phyloP scores from a whole-genome alignment of 2,329 filamentous ascomycete species.

The Cercospora sojina region DNA sequence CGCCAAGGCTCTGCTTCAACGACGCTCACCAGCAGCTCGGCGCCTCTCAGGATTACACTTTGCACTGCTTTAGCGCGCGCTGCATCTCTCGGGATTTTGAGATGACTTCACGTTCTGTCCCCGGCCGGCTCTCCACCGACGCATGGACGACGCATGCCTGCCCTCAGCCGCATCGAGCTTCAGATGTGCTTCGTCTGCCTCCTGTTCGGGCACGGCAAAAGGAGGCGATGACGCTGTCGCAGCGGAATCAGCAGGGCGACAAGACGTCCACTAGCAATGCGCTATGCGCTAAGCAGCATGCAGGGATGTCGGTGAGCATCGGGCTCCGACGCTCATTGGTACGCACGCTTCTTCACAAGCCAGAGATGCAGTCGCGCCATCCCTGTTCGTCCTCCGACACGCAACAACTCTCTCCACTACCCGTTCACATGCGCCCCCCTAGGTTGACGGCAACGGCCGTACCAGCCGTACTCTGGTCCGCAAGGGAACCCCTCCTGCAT shows the following conservation, averaged over 20 bases:
- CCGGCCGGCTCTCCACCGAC: neutral
- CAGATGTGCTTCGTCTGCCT: conserved; percentile 1
- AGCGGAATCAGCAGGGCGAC: neutral
- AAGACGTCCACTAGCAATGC: neutral
- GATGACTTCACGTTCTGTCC: neutral
- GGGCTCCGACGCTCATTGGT: conserved; percentile 2
- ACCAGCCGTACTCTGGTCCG: neutral
- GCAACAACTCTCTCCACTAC: neutral
- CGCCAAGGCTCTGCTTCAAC: neutral
- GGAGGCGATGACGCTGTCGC: conserved; percentile 1
- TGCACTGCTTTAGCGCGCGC: neutral
- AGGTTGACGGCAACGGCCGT: neutral
- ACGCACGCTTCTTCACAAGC: conserved; percentile 7
- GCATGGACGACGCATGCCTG: neutral
- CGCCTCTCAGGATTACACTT: conserved; percentile 1
- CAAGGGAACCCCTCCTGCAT: neutral
- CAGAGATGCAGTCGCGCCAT: neutral
- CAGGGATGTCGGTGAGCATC: conserved; percentile 3
- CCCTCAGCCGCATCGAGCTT: neutral
- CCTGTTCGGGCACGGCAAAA: neutral
- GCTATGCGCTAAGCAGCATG: conserved; percentile 1
- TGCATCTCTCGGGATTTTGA: neutral
- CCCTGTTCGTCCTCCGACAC: neutral
- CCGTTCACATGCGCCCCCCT: neutral
- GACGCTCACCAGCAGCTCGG: neutral